Conservation (phyloP, 352 stramenopile genomes). For the Globisporangium carolinianum region DNA sequence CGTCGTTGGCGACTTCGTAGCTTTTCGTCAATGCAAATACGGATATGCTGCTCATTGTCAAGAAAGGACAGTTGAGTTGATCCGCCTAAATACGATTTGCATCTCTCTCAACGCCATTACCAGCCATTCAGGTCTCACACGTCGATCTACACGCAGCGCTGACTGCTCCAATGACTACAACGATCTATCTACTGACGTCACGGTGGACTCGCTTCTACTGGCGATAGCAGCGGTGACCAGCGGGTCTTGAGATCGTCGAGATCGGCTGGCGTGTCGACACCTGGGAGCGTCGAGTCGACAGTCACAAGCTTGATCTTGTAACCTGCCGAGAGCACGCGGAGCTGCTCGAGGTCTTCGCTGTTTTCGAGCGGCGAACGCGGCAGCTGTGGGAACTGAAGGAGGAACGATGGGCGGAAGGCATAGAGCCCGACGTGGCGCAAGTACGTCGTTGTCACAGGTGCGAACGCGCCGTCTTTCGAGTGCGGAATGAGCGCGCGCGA, state of each 20-base stretch:
- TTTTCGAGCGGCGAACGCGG: slow-evolving; percentile 43
- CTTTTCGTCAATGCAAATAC: not conserved
- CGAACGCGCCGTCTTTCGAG: slow-evolving; percentile 56
- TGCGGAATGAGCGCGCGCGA: slow-evolving; percentile 74
- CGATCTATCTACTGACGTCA: not conserved
- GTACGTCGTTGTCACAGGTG: slow-evolving; percentile 38
- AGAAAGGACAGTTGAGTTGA: too few relatives aligned
- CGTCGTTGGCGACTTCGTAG: not conserved
- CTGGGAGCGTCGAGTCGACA: slow-evolving; percentile 53
- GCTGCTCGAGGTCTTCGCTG: slow-evolving; percentile 74
- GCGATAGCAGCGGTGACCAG: slow-evolving; percentile 6
- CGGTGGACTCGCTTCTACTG: not conserved
- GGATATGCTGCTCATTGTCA: not conserved
- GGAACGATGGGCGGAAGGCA: slow-evolving; percentile 67
- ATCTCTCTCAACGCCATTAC: too few relatives aligned
- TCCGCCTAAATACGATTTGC: too few relatives aligned
- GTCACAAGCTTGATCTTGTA: slow-evolving; percentile 63
- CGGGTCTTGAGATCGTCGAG: slow-evolving; percentile 40
- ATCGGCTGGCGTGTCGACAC: slow-evolving; percentile 65
- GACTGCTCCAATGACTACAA: too few relatives aligned
- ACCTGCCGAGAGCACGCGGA: slow-evolving; percentile 75
- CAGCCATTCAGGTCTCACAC: too few relatives aligned
- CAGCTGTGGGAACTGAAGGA: slow-evolving; percentile 62
- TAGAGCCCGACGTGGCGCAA: slow-evolving; percentile 79
- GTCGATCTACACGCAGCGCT: too few relatives aligned